Percentiles rank a stretch among this genome's conserved stretches.
Conservation (phyloP, 306 rosid species). For the Casuarina equisetifolia region DNA sequence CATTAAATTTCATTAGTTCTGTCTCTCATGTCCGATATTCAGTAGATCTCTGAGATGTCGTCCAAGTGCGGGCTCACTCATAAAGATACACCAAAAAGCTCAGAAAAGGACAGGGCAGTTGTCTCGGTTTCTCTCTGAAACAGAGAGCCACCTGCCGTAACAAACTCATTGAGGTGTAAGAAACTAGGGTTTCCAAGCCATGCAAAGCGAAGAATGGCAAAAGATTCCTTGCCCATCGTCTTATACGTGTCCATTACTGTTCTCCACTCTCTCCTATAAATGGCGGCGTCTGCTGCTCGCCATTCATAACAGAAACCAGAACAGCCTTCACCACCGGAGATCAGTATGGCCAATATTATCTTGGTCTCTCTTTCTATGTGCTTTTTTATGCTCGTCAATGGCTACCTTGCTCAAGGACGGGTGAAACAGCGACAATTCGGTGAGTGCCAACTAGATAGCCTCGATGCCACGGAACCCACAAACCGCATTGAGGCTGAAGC, state of each 20-base stretch:
- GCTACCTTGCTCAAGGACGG: conserved; percentile 25
- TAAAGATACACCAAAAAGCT: too few relatives aligned
- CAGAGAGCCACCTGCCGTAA: conserved; percentile 28
- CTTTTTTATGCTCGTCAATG: conserved; percentile 38
- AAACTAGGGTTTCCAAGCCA: conserved; percentile 14
- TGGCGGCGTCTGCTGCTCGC: not conserved
- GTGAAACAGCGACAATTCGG: not conserved
- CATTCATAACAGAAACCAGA: conserved; percentile 14
- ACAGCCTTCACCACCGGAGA: not conserved
- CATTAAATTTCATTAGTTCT: too few relatives aligned
- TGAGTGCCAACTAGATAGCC: conserved; percentile 34
- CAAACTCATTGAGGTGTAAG: conserved; percentile 43
- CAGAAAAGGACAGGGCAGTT: too few relatives aligned
- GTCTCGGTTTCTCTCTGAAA: not conserved
- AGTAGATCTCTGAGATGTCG: too few relatives aligned
- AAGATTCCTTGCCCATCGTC: conserved; percentile 13
- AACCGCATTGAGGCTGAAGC: conserved; percentile 35
- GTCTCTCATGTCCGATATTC: too few relatives aligned
- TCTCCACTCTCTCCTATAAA: not conserved
- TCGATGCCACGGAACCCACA: conserved; percentile 44
- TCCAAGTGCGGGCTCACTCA: too few relatives aligned
- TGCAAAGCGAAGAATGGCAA: conserved; percentile 54
- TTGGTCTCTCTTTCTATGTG: conserved; percentile 43
- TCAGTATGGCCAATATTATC: conserved; percentile 46
- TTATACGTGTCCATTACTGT: conserved; percentile 32